phyloP scores from a whole-genome alignment of 208 protist genomes.

The Entamoeba invadens region DNA sequence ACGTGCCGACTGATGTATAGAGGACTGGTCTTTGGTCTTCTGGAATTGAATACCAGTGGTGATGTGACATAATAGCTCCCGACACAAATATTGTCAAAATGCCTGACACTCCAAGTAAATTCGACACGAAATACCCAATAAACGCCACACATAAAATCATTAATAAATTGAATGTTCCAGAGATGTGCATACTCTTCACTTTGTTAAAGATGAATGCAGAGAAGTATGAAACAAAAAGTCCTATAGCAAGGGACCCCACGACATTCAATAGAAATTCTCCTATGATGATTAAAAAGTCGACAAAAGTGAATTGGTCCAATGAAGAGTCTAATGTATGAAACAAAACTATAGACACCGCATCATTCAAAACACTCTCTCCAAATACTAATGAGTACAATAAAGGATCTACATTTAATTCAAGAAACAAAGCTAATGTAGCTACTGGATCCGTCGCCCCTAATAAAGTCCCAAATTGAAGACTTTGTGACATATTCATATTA shows the following conservation, averaged over 20 bases:
- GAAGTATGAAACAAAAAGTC: neutral
- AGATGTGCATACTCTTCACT: neutral
- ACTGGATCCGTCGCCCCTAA: constrained; percentile 35
- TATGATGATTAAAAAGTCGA: neutral
- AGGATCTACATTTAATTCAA: neutral
- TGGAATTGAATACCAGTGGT: neutral
- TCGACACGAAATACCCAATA: constrained; percentile 1
- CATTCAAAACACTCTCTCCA: constrained; percentile 34
- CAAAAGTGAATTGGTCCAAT: neutral
- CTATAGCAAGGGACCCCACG: neutral
- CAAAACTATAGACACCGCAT: constrained; percentile 29
- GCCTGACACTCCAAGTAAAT: neutral
- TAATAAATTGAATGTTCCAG: neutral
- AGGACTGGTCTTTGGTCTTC: neutral
- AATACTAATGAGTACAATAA: constrained; percentile 16
- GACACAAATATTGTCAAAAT: constrained; percentile 8
- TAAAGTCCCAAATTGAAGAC: constrained; percentile 17
- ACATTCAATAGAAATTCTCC: constrained; percentile 3
- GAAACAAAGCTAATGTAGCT: constrained; percentile 21
- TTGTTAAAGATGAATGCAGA: neutral
- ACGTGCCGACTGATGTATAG: neutral
- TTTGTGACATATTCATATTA: neutral
- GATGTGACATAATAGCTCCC: neutral
- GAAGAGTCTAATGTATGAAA: constrained; percentile 3
- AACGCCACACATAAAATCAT: neutral